Base-by-base conservation (phyloP, 2,329 filamentous ascomycete species). In the Fusarium metavorans region DNA sequence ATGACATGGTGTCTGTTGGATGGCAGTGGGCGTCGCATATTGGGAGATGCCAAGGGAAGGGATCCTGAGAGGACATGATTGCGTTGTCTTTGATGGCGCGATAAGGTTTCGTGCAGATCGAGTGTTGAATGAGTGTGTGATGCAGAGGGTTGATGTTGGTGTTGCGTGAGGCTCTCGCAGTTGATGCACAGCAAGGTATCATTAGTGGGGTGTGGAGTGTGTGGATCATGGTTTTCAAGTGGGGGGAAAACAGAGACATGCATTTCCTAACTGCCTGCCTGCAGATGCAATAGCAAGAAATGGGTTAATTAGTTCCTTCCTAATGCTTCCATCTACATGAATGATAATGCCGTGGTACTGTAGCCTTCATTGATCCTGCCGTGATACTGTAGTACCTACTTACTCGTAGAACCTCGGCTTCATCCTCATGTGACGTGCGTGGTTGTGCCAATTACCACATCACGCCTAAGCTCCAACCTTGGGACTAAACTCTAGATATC, bases 1-100 rank as follows among this genome's bases (percentile, higher is more conserved):
- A 90, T 48, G 87, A 83, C 88, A 95, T 92, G 23, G 91, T 94
- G 81, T 96, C 94, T 32, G 94, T 96, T 5, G 94, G 94, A 80
- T 97, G 94, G 82, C 94, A 96, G 84, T 97, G 94, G 25, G 94
- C 93, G 80, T 97, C 94, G 80, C 88, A 94, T 69, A 94, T 86
- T 58, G 92, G 92, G 35, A 92, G 82, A 66, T 92, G 87, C 93
- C 93, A 95, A 14, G 93, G 93, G 75, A 92, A 92, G 30, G 83
- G 79, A 64, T 74, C 32, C 57, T 54, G 43, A 16, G 62, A 8
- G 9, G 68, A 70, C 72, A 75, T 74, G 35, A 35, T 57, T 43
- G n/a, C n/a, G 39, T 23, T 34, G 6, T 35, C 23, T 43, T 20
- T 2, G 45, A 39, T 37, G 27, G 58, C 41, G 13, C 37, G 57